These are phyloP conservation scores for Fraxinus sp. DNA, from an alignment of 305 asterid genomes.

Conservation along the genomic window DNA sequence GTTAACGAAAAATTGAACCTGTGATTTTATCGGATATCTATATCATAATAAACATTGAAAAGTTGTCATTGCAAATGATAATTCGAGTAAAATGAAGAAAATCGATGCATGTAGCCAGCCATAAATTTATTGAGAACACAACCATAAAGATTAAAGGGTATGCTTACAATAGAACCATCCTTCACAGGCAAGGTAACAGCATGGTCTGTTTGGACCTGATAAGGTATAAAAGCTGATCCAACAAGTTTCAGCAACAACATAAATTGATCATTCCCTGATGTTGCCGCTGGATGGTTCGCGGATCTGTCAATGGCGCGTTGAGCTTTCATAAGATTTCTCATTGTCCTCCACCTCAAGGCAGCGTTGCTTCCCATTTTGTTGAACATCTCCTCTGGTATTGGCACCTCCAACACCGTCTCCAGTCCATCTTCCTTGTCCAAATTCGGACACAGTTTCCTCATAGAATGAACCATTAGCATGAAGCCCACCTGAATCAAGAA, in stretches of 20 bases:
- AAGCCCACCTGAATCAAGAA: constrained; percentile 1
- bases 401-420: constrained; percentile 90
- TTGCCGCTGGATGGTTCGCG: constrained; percentile 30
- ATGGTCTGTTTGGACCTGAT: constrained; percentile 56
- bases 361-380: constrained; percentile 72
- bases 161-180: constrained; percentile 74
- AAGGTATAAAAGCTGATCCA: constrained; percentile 84
- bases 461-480: constrained; percentile 28
- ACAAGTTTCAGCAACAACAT: constrained; percentile 55
- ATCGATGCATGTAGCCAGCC: background rate
- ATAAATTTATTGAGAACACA: background rate
- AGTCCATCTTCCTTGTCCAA: constrained; percentile 72
- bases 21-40: background rate
- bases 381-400: constrained; percentile 90
- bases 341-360: constrained; percentile 72
- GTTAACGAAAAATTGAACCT: background rate
- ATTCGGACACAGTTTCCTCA: constrained; percentile 84
- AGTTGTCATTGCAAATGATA: background rate
- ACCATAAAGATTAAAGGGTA: background rate
- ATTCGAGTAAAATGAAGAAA: background rate
- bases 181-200: constrained; percentile 58
- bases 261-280: constrained; percentile 62
- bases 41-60: background rate
- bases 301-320: constrained; percentile 34
- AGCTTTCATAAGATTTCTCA: constrained; percentile 55